These are phyloP conservation scores for Penicillium occitanis DNA, from an alignment of 2,329 filamentous ascomycete genomes.

Conservation along the genomic window DNA sequence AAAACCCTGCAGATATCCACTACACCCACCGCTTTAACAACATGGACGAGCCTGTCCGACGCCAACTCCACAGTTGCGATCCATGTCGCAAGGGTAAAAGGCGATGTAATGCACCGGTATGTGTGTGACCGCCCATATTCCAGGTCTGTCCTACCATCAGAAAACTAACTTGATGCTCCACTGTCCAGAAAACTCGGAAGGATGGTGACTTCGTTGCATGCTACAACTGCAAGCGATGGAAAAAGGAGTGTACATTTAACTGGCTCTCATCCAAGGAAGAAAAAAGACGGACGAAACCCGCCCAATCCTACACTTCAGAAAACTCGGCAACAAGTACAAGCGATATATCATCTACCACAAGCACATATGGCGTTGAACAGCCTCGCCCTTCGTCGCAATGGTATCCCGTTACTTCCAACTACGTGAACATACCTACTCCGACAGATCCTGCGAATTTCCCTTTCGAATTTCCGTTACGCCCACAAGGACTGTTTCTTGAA, in stretches of 20 bases:
- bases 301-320: not conserved
- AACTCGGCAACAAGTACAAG: not conserved
- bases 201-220: slow-evolving; percentile 30
- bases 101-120: slow-evolving; percentile 14
- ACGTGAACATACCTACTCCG: not conserved
- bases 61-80: slow-evolving; percentile 16
- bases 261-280: slow-evolving; percentile 39
- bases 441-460: not conserved
- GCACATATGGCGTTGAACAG: slow-evolving; percentile 11
- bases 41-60: slow-evolving; percentile 8
- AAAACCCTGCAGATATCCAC: not conserved
- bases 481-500: not conserved
- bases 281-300: slow-evolving; percentile 17
- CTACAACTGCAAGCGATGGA: slow-evolving; percentile 47
- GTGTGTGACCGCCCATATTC: not conserved
- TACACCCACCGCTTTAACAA: not conserved
- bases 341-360: not conserved
- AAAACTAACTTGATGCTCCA: not conserved
- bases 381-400: not conserved
- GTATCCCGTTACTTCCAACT: slow-evolving; percentile 12
- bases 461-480: not conserved
- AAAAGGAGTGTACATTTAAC: slow-evolving; percentile 47
- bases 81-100: slow-evolving; percentile 16
- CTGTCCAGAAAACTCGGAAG: slow-evolving; percentile 23
- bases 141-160: not conserved